Evolutionary conservation across 345 rosid genomes (phyloP).

Genomic region (Lepidium aucheri): DNA sequence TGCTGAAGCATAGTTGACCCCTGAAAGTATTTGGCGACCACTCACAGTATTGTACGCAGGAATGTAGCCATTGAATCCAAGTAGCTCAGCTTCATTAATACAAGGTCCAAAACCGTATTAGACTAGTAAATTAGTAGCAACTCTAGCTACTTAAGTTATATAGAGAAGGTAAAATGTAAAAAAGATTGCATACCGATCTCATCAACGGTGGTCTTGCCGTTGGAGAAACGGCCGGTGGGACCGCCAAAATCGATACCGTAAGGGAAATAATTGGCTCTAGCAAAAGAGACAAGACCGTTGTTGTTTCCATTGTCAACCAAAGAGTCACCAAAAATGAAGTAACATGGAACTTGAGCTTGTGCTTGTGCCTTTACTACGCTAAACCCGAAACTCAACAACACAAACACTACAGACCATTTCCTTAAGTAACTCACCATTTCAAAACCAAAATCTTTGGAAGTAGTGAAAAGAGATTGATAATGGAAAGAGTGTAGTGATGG

Average conservation of each 20-base stretch:
- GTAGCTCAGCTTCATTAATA: conserved; percentile 39
- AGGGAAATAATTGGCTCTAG: conserved; percentile 70
- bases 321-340: conserved; percentile 88
- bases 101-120: background rate
- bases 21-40: conserved; percentile 38
- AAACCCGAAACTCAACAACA: conserved; percentile 18
- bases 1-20: conserved; percentile 51
- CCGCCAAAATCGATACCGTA: conserved; percentile 84
- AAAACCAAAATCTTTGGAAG: background rate
- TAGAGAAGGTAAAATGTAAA: background rate
- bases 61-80: conserved; percentile 54
- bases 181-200: conserved; percentile 40
- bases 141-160: background rate
- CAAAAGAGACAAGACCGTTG: conserved; percentile 58
- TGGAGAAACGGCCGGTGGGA: conserved; percentile 79
- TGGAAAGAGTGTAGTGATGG: conserved; percentile 12
- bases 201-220: conserved; percentile 79
- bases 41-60: conserved; percentile 46
- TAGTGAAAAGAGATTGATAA: background rate
- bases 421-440: conserved; percentile 24
- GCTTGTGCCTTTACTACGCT: conserved; percentile 17
- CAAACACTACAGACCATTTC: conserved; percentile 17
- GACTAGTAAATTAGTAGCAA: background rate
- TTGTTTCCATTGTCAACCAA: conserved; percentile 90
- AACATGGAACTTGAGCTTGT: conserved; percentile 58